Evolutionary conservation across 2,329 filamentous ascomycete genomes (phyloP), one percentile per base, ranked within the genome.

Genomic region (Cryphonectria japonica): DNA sequence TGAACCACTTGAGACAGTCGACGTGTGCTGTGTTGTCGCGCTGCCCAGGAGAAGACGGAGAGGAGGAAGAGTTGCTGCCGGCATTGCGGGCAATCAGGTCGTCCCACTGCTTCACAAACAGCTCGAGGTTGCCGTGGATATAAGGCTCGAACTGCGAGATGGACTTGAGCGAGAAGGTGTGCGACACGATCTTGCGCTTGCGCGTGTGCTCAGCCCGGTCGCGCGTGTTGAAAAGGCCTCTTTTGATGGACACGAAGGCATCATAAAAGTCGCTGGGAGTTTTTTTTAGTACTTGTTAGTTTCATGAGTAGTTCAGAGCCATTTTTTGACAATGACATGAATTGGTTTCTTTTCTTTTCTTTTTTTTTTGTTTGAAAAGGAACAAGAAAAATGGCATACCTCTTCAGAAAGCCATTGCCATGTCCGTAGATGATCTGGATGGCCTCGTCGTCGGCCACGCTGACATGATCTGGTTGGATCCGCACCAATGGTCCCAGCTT

Each of bases 141-240:
- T 95, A 97, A 67, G 94, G 92, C 83, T 97, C 94, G 78, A 97
- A 97, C 79, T 97, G 90, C 71, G 87, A 86, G 68, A 97, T 87
- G 13, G 89, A 93, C 82, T 95, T 97, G 72, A 91, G 86, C 19
- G 91, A 93, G 82, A 97, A 97, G 43, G 93, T 96, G 80, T 97
- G 93, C 1, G 93, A 90, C 64, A 97, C 89, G 2, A 93, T 91
- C 86, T 97, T 97, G 77, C 94, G 89, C 86, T 97, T 98, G 74
- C 94, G 90, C 0, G 91, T 91, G 80, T 98, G 94, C 77, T 97
- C 93, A 0, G 85, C 85, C 65, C 95, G 88, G 81, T 95, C 89
- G 43, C 95, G 87, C 0, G 94, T 97, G 81, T 97, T 97, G 88
- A 97, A 98, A 16, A 98, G 85, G 29, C 94, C 94, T 16, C 93